phyloP scores from a whole-genome alignment of 2,329 filamentous ascomycete species.

The Paraphaeosphaeria sporulosa region DNA sequence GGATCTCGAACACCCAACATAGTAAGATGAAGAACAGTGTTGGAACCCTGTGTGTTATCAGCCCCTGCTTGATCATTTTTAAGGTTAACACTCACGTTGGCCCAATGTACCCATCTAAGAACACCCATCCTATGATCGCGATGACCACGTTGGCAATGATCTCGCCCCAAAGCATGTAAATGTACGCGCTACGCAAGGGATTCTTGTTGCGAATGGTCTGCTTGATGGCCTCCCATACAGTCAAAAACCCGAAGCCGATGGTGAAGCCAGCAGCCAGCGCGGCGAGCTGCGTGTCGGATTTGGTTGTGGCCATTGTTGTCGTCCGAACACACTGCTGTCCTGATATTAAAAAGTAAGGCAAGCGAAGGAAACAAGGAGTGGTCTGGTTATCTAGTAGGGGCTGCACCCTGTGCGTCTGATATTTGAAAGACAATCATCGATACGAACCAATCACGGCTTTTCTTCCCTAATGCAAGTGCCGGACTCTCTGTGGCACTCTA shows the following conservation, averaged over 20 bases:
- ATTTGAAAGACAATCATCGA: not conserved
- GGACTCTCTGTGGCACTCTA: not conserved
- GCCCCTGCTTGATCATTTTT: not conserved
- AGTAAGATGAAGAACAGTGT: constrained; percentile 44
- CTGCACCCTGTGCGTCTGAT: not conserved
- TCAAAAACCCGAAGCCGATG: constrained; percentile 43
- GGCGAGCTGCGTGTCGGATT: constrained; percentile 37
- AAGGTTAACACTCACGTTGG: constrained; percentile 32
- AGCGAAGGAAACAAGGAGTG: not conserved
- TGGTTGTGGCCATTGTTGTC: constrained; percentile 3
- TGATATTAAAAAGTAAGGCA: not conserved
- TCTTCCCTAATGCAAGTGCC: not conserved
- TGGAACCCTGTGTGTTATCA: constrained; percentile 30
- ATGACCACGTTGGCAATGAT: constrained; percentile 38
- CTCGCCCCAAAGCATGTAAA: constrained; percentile 49
- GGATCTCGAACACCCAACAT: constrained; percentile 51
- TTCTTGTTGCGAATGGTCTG: constrained; percentile 46
- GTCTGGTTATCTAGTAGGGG: not conserved
- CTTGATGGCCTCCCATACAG: constrained; percentile 46
- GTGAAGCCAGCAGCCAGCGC: constrained; percentile 46
- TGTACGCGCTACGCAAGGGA: constrained; percentile 41
- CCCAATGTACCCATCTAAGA: constrained; percentile 37
- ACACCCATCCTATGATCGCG: constrained; percentile 42
- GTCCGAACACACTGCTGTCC: not conserved
- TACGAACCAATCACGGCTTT: not conserved